Evolutionary conservation across 139 green algal species (phyloP).

Genomic region (Microglena sp.): DNA sequence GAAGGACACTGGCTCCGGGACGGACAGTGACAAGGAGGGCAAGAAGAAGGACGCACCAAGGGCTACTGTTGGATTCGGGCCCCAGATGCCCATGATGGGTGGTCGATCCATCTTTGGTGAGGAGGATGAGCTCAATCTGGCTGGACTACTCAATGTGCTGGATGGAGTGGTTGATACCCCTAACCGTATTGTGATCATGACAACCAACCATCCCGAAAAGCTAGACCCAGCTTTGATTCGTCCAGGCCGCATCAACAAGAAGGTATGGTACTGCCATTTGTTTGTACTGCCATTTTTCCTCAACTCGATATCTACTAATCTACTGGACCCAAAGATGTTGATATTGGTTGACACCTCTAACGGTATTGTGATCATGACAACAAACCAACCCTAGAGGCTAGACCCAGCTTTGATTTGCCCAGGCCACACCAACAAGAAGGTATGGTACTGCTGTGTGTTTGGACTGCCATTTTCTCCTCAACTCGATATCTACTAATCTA

Average conservation of each 20-base stretch:
- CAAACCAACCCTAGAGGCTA: conserved; percentile 44
- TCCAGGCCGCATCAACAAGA: conserved; percentile 38
- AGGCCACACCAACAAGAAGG: conserved; percentile 37
- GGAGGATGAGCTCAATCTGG: conserved; percentile 39
- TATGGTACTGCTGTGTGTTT: no score
- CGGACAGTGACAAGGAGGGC: neutral
- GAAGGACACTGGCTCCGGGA: no score
- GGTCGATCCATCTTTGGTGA: conserved; percentile 12
- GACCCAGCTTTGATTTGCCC: conserved; percentile 48
- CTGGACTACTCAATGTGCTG: conserved; percentile 39
- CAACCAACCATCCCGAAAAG: conserved; percentile 46
- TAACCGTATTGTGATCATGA: conserved; percentile 46
- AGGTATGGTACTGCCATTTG: no score
- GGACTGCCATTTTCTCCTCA: no score
- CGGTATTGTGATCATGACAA: conserved; percentile 51
- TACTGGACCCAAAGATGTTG: no score
- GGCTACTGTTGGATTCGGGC: no score
- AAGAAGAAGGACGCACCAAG: conserved; percentile 1
- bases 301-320: no score
- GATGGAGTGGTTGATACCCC: conserved; percentile 53
- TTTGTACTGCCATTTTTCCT: no score
- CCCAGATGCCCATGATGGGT: no score
- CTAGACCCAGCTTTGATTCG: conserved; percentile 50
- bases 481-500: no score
- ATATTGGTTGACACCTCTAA: conserved; percentile 46